Base-by-base conservation (phyloP, 1,284 basidiomycete genomes). In the Amylostereum chailletii region DNA sequence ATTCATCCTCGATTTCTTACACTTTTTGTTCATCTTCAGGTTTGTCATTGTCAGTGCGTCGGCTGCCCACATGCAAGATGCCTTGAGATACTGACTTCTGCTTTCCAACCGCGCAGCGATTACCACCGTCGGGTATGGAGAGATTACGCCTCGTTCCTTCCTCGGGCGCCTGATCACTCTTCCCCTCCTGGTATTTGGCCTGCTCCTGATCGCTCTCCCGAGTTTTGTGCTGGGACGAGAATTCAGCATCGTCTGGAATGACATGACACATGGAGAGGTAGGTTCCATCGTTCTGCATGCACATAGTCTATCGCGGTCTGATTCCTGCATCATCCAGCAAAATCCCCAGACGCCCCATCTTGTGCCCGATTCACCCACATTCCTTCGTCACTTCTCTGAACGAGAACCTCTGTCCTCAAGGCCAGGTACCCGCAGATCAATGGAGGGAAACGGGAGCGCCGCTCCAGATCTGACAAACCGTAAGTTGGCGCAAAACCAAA, bases 201-300 rank as follows among this genome's bases (percentile, higher is more conserved):
- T 94, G 5, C 72, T 94, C 1, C 74, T 94, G 40, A 92, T 94
- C 59, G 91, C 91, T 0, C 72, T 94, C 1, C 90, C 90, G 4
- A 87, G 83, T 55, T 94, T 94, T 58, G 90, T 94, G 0, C 78
- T 94, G 5, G 91, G 91, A 0, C 70, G 90, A 43, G 90, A 94
- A 62, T 94, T 94, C 63, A 90, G 88, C 51, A 72, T 84, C 6
- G 86, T 92, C 1, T 93, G 90, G 84, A 89, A 92, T 53, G 75
- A 77, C 26, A 90, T 93, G 83, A 73, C 71, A 4, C 64, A 60
- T n/a, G 67, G 71, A 29, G 66, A 19, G 19, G 19, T 19, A 19
- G 48, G 11, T 48, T n/a, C 31, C 11, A 43, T 39, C 40, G 46
- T 46, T 36, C 54, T 56, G 9, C 34, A 7, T 26, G 11, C 45